phyloP scores from a whole-genome alignment of 371 early-diverging fungal genomes.

The Actinomucor elegans region DNA sequence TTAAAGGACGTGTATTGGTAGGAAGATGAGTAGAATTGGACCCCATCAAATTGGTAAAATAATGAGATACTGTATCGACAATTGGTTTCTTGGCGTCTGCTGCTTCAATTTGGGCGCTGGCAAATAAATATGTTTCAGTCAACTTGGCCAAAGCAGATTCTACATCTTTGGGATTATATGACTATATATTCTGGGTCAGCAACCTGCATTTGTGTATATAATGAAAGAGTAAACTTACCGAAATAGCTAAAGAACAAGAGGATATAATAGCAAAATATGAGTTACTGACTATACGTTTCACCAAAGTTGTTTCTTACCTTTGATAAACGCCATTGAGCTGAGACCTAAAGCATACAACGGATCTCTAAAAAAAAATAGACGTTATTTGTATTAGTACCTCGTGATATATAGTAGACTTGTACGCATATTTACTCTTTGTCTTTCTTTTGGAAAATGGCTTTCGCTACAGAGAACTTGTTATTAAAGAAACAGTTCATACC shows the following conservation, averaged over 20 bases:
- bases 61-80: conserved; percentile 37
- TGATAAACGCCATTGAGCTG: conserved; percentile 43
- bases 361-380: conserved; percentile 22
- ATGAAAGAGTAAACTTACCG: conserved; percentile 9
- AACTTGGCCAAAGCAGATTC: conserved; percentile 45
- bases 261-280: too few relatives aligned
- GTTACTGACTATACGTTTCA: too few relatives aligned
- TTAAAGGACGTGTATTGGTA: conserved; percentile 35
- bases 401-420: neutral
- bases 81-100: conserved; percentile 49
- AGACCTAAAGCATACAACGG: conserved; percentile 43
- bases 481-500: conserved; percentile 56
- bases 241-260: conserved; percentile 10
- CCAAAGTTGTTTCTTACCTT: conserved; percentile 36
- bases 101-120: conserved; percentile 53
- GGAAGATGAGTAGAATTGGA: conserved; percentile 40
- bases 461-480: conserved; percentile 55
- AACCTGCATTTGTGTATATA: neutral
- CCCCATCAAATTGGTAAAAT: conserved; percentile 40
- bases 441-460: conserved; percentile 29
- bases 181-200: conserved; percentile 22
- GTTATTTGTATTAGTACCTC: too few relatives aligned
- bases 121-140: conserved; percentile 47
- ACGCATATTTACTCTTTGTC: conserved; percentile 28
- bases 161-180: conserved; percentile 52